phyloP scores from a whole-genome alignment of 176 grass and related monocot species.

The Ensete ventricosum region DNA sequence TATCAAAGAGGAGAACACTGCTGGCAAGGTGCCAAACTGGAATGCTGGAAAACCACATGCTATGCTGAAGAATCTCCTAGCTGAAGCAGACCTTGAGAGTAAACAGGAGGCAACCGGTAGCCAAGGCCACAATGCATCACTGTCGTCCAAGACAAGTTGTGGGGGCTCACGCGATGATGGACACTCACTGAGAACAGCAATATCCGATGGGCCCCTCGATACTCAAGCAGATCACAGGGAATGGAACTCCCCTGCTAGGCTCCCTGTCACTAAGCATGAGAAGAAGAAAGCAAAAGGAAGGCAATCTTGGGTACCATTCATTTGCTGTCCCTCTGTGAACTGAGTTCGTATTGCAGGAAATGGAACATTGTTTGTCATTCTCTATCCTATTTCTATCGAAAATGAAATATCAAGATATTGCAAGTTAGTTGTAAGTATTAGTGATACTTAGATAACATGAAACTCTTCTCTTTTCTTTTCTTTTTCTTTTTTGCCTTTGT shows the following conservation, averaged over 20 bases:
- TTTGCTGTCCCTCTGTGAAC: conserved; percentile 42
- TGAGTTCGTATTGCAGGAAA: conserved; percentile 5
- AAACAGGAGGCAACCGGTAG: conserved; percentile 35
- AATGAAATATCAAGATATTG: background rate
- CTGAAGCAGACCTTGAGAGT: conserved; percentile 38
- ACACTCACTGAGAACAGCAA: background rate
- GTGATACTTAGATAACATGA: background rate
- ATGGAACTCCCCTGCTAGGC: conserved; percentile 45
- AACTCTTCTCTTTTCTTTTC: too few relatives aligned
- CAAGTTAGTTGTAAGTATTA: background rate
- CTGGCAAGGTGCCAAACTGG: background rate
- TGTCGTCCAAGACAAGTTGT: conserved; percentile 15
- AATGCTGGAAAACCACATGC: conserved; percentile 35
- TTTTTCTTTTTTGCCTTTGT: background rate
- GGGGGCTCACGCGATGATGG: conserved; percentile 14
- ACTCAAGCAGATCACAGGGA: conserved; percentile 9
- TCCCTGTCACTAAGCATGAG: conserved; percentile 19
- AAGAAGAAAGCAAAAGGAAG: conserved; percentile 37
- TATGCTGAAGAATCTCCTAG: conserved; percentile 50
- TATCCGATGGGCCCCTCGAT: background rate
- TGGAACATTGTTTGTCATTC: background rate
- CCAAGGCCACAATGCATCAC: conserved; percentile 16
- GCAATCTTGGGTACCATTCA: conserved; percentile 50
- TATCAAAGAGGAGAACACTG: conserved; percentile 15
- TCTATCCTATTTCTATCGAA: background rate